Evolutionary conservation across 2,329 filamentous ascomycete genomes (phyloP).

Genomic region (Pseudocercospora fijiensis): DNA sequence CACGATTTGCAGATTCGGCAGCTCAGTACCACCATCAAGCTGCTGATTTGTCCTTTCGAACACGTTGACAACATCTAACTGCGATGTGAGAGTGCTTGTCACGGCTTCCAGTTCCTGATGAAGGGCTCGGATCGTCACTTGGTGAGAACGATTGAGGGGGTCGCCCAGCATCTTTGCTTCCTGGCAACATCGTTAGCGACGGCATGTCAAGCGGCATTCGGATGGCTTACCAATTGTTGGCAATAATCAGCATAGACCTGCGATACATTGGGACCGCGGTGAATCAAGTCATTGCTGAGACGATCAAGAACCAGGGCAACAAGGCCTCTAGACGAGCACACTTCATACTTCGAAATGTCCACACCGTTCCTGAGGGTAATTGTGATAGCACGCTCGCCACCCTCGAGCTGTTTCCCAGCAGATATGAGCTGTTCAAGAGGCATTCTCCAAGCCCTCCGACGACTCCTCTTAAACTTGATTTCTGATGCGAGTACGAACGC

Average conservation of each 20-base stretch:
- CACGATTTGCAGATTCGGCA: slow-evolving; percentile 4
- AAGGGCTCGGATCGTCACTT: slow-evolving; percentile 13
- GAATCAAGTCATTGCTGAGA: slow-evolving; percentile 14
- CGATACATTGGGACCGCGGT: slow-evolving; percentile 10
- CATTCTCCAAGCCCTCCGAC: neutral
- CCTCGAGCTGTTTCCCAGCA: slow-evolving; percentile 4
- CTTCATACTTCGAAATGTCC: slow-evolving; percentile 15
- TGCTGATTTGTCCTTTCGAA: slow-evolving; percentile 13
- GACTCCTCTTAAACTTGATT: neutral
- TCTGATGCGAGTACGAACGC: slow-evolving; percentile 12
- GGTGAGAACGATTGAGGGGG: slow-evolving; percentile 13
- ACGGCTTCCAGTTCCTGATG: slow-evolving; percentile 17
- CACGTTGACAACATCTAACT: slow-evolving; percentile 14
- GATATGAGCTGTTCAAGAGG: neutral
- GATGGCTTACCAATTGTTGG: slow-evolving; percentile 8
- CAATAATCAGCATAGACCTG: slow-evolving; percentile 17
- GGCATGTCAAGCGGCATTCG: neutral
- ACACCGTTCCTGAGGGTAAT: slow-evolving; percentile 5
- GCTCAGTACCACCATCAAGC: slow-evolving; percentile 5
- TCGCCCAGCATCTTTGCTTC: slow-evolving; percentile 18
- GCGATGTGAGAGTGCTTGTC: slow-evolving; percentile 9
- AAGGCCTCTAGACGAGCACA: slow-evolving; percentile 18
- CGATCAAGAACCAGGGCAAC: slow-evolving; percentile 15
- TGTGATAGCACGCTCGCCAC: slow-evolving; percentile 8
- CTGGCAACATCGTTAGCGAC: slow-evolving; percentile 2